A percentile compares a stretch with the other conserved stretches of the same genome.
phyloP scores from a whole-genome alignment of 495 filamentous ascomycete species.

The Copromyces sp. region DNA sequence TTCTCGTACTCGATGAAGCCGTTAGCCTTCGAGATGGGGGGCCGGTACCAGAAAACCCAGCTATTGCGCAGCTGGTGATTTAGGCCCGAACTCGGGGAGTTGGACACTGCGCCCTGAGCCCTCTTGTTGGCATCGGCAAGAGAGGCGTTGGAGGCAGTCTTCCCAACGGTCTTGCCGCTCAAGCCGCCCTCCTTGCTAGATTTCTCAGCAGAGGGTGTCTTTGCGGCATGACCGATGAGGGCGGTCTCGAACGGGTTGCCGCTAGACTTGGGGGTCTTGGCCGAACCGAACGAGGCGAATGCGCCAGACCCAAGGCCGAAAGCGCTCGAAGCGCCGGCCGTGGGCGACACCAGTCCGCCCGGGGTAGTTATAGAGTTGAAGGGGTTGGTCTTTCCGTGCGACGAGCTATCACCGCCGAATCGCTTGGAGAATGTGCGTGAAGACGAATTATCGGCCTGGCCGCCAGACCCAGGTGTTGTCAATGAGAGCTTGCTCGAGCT shows the following conservation, averaged over 20 bases:
- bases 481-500: constrained; percentile 86
- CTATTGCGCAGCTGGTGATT: constrained; percentile 64
- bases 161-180: constrained; percentile 31
- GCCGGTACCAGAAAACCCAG: constrained; percentile 96
- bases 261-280: constrained; percentile 80
- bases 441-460: constrained; percentile 51
- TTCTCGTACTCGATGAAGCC: constrained; percentile 96
- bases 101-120: constrained; percentile 11
- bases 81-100: constrained; percentile 18
- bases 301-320: constrained; percentile 92
- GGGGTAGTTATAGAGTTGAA: constrained; percentile 76
- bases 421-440: constrained; percentile 62
- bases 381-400: constrained; percentile 73
- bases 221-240: constrained; percentile 45
- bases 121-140: constrained; percentile 28
- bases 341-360: constrained; percentile 70
- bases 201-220: constrained; percentile 53
- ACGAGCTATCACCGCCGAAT: constrained; percentile 65
- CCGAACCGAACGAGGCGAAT: constrained; percentile 89
- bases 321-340: constrained; percentile 75
- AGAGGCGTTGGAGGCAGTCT: constrained; percentile 30
- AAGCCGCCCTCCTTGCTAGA: constrained; percentile 39
- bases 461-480: constrained; percentile 54
- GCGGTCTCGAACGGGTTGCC: constrained; percentile 68
- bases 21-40: constrained; percentile 77